phyloP scores from a whole-genome alignment of 225 moss, liverwort and hornwort species.

The Marchantia paleacea region DNA sequence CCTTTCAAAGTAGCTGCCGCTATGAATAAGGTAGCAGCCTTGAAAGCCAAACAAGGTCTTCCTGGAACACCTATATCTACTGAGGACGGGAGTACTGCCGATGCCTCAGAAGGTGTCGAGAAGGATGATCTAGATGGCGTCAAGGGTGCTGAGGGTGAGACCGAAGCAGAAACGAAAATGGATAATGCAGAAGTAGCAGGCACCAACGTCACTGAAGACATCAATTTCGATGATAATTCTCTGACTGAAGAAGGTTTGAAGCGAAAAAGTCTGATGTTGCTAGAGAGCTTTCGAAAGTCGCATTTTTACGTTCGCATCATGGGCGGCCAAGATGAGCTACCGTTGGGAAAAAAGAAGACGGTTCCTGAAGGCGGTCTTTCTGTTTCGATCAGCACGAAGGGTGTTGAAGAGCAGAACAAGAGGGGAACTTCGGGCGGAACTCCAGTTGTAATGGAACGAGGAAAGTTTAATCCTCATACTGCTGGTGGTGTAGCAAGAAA shows the following conservation, averaged over 20 bases:
- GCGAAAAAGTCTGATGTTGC: conserved; percentile 54
- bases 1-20: conserved; percentile 90
- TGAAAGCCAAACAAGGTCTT: conserved; percentile 19
- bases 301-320: conserved; percentile 73
- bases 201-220: background rate
- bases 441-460: conserved; percentile 72
- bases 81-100: background rate
- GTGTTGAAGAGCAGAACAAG: conserved; percentile 38
- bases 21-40: conserved; percentile 40
- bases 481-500: conserved; percentile 89
- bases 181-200: background rate
- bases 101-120: background rate
- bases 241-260: conserved; percentile 48
- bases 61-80: conserved; percentile 13
- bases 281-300: conserved; percentile 80
- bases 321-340: conserved; percentile 39
- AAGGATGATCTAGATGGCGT: conserved; percentile 3
- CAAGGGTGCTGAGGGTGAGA: conserved; percentile 10
- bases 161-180: conserved; percentile 1
- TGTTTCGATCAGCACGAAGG: conserved; percentile 36
- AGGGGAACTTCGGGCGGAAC: conserved; percentile 53
- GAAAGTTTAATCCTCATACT: conserved; percentile 68
- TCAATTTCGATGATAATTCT: conserved; percentile 16
- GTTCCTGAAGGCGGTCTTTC: conserved; percentile 31
- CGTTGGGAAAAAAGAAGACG: conserved; percentile 30